Evolutionary conservation across 306 rosid species (phyloP), one percentile per base, ranked within the genome.

Genomic region (Carpinus fangiana): DNA sequence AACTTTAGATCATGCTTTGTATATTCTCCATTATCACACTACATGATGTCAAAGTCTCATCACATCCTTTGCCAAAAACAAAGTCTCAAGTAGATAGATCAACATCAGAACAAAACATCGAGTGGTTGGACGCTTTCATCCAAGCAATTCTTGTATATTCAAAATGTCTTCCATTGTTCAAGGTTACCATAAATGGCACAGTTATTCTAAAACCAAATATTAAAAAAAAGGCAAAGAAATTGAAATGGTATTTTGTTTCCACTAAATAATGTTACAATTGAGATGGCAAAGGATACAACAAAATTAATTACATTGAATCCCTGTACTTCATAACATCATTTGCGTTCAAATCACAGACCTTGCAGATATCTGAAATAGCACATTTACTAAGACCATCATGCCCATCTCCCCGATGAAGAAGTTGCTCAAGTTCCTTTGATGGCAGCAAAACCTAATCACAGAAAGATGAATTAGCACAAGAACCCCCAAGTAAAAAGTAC

Each of bases 261-360:
- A 52, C 1, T 6, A 20, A 50, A 73, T 46, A 57, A 34, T 47
- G 46, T 47, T 72, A 21, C 75, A 83, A 55, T 53, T 51, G 41
- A 46, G 57, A 56, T 1, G 38, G 38, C 46, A 70, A 55, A 56
- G 34, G 45, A 50, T 20, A 34, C 60, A 26, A 75, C 45, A 13
- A 20, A 8, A 53, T 57, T 43, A 67, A 45, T 79, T 84, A 83
- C 79, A 76, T 77, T 18, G 79, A 73, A 75, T 76, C 65, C 64
- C 82, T 81, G 88, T 88, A 92, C 75, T 90, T 92, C 7, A 84
- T 75, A 75, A 92, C 97, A 82, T 91, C 93, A 13, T 43, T 71
- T 20, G 80, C 70, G 81, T 87, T 86, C 83, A 92, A 88, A 73
- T 91, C 83, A 82, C 86, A 95, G 71, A 81, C 76, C 87, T 85